These are phyloP conservation scores for Zea luxurians DNA, from an alignment of 176 grass and related monocot species.

Conservation along the genomic window DNA sequence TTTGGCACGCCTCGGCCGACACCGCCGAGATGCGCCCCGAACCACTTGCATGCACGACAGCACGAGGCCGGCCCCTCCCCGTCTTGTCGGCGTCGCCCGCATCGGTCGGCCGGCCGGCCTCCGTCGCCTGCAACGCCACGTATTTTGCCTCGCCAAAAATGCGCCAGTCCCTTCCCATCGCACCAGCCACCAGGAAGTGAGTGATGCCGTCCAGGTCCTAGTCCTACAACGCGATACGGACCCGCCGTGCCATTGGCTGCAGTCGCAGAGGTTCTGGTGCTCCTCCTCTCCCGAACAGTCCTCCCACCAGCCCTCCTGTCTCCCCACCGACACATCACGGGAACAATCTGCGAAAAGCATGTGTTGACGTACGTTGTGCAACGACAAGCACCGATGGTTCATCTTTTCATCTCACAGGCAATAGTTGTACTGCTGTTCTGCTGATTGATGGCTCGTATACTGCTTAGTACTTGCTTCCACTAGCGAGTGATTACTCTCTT, in stretches of 20 bases:
- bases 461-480: background rate
- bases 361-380: background rate
- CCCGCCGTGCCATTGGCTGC: no score
- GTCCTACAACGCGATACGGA: no score
- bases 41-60: constrained; percentile 5
- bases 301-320: constrained; percentile 23
- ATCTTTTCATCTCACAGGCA: background rate
- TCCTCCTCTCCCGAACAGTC: constrained; percentile 12
- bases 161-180: background rate
- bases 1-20: constrained; percentile 15
- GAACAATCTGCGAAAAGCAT: background rate
- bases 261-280: background rate
- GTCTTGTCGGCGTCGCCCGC: background rate
- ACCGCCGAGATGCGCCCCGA: background rate
- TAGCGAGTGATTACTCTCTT: constrained; percentile 4
- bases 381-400: no score
- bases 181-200: no score
- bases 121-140: background rate
- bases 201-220: background rate
- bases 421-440: background rate
- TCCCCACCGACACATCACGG: constrained; percentile 24
- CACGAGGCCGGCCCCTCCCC: background rate
- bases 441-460: background rate
- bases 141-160: constrained; percentile 2
- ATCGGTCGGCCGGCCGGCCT: background rate